A percentile compares a stretch with the other conserved stretches of the same genome.
Evolutionary conservation across 2,329 filamentous ascomycete species (phyloP).

Genomic region (Tolypocladium inflatum): DNA sequence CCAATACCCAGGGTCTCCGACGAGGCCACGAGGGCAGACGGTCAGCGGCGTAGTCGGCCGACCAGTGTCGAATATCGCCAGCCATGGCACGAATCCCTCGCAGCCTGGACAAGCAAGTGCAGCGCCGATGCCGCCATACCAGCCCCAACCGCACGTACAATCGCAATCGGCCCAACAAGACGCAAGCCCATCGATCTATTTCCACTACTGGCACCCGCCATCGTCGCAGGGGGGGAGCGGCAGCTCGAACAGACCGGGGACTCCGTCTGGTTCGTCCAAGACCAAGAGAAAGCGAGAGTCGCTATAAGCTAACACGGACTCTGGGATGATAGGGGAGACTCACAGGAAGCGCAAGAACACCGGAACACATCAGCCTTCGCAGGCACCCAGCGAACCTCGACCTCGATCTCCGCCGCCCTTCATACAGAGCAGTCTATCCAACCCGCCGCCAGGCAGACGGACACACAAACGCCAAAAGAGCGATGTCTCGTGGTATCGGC

Average conservation of each 20-base stretch:
- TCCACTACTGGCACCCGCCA: slow-evolving; percentile 89
- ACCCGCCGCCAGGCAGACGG: slow-evolving; percentile 13
- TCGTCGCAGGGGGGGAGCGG: slow-evolving; percentile 47
- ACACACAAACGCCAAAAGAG: slow-evolving; percentile 26
- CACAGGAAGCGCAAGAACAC: slow-evolving; percentile 79
- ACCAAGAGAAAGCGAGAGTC: slow-evolving; percentile 37
- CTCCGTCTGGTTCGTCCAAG: slow-evolving; percentile 64
- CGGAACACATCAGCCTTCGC: slow-evolving; percentile 23
- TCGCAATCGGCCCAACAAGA: slow-evolving; percentile 49
- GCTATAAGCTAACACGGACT: slow-evolving; percentile 27
- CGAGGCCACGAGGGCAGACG: slow-evolving; percentile 40
- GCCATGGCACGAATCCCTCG: slow-evolving; percentile 34
- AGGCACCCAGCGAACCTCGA: slow-evolving; percentile 18
- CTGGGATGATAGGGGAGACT: slow-evolving; percentile 54
- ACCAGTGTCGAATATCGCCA: slow-evolving; percentile 29
- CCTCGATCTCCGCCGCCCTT: slow-evolving; percentile 23
- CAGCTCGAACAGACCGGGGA: slow-evolving; percentile 56
- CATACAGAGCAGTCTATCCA: slow-evolving; percentile 16
- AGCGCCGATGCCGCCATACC: slow-evolving; percentile 28
- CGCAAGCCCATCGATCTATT: slow-evolving; percentile 70
- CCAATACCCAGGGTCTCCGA: slow-evolving; percentile 39
- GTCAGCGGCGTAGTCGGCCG: slow-evolving; percentile 31
- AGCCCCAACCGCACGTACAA: slow-evolving; percentile 38
- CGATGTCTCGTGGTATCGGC: slow-evolving; percentile 25
- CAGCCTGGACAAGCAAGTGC: slow-evolving; percentile 17